Percentiles rank a stretch among this genome's conserved stretches.
phyloP scores from a whole-genome alignment of 768 basidiomycete genomes.

The Myochromella boudieri region DNA sequence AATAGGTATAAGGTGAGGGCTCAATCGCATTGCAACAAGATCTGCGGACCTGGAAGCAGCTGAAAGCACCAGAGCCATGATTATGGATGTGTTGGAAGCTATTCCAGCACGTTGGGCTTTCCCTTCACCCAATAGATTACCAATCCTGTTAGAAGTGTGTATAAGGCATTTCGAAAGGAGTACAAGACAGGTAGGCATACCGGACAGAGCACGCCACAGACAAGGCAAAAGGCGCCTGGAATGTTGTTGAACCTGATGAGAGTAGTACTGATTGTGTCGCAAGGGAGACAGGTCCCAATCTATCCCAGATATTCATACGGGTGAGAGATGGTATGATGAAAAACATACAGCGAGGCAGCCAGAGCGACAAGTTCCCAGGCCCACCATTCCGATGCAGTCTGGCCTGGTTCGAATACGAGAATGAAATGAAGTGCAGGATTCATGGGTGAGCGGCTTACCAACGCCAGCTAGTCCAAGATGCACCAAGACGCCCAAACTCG shows the following conservation, averaged over 20 bases:
- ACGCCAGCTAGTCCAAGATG: slow-evolving; percentile 83
- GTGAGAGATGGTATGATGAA: slow-evolving; percentile 3
- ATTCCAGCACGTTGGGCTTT: slow-evolving; percentile 72
- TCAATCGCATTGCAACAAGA: background rate
- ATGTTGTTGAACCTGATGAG: slow-evolving; percentile 72
- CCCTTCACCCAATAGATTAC: slow-evolving; percentile 84
- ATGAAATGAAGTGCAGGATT: background rate
- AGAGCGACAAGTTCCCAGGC: slow-evolving; percentile 86
- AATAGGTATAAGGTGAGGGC: background rate
- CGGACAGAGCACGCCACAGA: slow-evolving; percentile 85
- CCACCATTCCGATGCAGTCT: slow-evolving; percentile 95
- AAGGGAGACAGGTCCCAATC: slow-evolving; percentile 76
- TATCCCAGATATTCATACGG: slow-evolving; percentile 21
- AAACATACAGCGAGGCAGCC: slow-evolving; percentile 45
- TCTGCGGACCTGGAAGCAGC: slow-evolving; percentile 57
- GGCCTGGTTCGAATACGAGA: slow-evolving; percentile 53
- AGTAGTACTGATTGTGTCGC: slow-evolving; percentile 89
- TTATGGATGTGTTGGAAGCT: slow-evolving; percentile 61
- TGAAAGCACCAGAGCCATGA: slow-evolving; percentile 66
- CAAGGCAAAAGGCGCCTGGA: slow-evolving; percentile 82
- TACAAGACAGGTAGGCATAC: slow-evolving; percentile 33
- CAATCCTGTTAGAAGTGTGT: slow-evolving; percentile 51
- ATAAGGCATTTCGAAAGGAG: background rate
- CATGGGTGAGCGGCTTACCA: slow-evolving; percentile 33
- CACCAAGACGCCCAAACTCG: slow-evolving; percentile 63